Evolutionary conservation across 2,329 filamentous ascomycete species (phyloP), one percentile per base, ranked within the genome.

Genomic region (Arthroderma uncinatum): DNA sequence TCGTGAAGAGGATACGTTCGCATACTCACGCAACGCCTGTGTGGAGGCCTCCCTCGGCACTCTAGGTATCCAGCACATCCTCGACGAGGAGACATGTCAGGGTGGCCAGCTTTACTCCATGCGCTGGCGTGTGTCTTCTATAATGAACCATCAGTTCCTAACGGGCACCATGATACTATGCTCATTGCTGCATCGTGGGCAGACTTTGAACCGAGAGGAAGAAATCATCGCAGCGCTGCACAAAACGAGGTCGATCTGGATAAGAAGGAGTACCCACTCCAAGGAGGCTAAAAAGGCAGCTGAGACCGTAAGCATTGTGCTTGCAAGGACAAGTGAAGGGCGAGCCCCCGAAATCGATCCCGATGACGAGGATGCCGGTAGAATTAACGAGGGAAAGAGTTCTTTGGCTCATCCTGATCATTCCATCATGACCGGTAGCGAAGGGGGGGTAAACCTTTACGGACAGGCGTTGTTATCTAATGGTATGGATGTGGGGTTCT

Each of bases 81-180:
- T 81, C 14, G 74, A 77, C 60, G 69, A 76, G 47, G 76, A 79
- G 48, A 76, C 74, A 4, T 73, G 74, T 52, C 78, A 79, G 0
- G 80, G 79, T 1, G 78, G 77, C 3, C 69, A 79, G 48, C 71
- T 85, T 9, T 70, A 73, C 60, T 70, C 71, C 50, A 74, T 78
- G 50, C 75, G 75, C 3, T 84, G 81, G 80, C 81, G 82, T 60
- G 67, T 82, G 19, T 78, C 76, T 1, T 79, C 78, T 0, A 66
- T 83, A 3, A 76, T 78, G 16, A 76, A 81, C 53, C 81, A 84
- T 61, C 80, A 83, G 62, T 84, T 81, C 54, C 70, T 85, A 50
- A 73, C 83, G 0, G 81, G 81, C 0, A 77, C 78, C 53, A 80
- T 82, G 74, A 73, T 84, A 1, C 62, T 84, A 2, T 83, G 79